Base-by-base conservation (phyloP, 2,329 filamentous ascomycete genomes). In the Lachnellula occidentalis region DNA sequence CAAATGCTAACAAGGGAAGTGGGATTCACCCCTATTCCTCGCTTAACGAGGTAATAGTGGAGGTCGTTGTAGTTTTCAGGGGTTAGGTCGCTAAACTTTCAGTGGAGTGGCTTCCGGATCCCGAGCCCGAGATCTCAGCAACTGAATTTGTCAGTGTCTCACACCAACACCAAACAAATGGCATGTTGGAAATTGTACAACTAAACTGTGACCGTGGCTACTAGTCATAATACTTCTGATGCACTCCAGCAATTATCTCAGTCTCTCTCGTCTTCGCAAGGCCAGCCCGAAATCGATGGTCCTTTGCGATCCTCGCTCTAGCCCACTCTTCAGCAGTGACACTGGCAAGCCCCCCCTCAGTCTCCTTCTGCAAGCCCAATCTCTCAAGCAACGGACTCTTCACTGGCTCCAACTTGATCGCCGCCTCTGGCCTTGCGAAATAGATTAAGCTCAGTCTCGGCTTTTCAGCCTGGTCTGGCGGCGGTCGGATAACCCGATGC, bases 241-340 rank as follows among this genome's bases (percentile, higher is more conserved):
- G 34, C n/a, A 60, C 56, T 7, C 58, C 58, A 2, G 58, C 58
- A 56, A 60, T 58, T 43, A 60, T 60, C 41, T 60, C 58, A 17
- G 49, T 48, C 52, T 58, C 56, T 24, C 56, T 48, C 17, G 42
- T 45, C 50, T 57, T 51, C 31, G 43, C 56, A 34, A 61, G 34
- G 4, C 54, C 54, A 5, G 46, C 42, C 36, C 58, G 54, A 45
- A 57, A 58, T 14, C 58, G 43, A 55, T 58, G 58, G 54, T 60
- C 56, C 39, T 58, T 60, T 4, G 58, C 60, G 57, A 60, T 58
- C 24, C 69, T 66, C 5, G 67, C 67, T 54, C 66, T 71, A 8
- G 73, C 71, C 71, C 72, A 74, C 56, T 75, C 65, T 52, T 71
- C 71, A 65, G 74, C 72, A 1, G 73, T 75, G 11, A 76, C 65